A percentile compares a stretch with the other conserved stretches of the same genome.
These are phyloP conservation scores for Stagonosporopsis chrysanthemi DNA, from an alignment of 2,329 filamentous ascomycete species.

Conservation along the genomic window DNA sequence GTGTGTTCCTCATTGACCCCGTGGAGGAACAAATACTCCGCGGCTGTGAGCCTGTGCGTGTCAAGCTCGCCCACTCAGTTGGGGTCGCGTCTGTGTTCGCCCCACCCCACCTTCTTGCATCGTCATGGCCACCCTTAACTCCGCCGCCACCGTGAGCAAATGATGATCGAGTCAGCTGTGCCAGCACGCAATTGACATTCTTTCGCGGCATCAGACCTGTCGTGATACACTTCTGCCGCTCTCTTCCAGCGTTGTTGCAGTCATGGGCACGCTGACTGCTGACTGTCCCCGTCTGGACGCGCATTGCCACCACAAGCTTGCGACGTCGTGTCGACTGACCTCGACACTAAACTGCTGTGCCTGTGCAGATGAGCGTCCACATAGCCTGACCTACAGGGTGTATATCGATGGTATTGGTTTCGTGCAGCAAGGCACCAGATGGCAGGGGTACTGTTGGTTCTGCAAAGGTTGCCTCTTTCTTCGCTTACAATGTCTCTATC, in stretches of 20 bases:
- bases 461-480: slow-evolving; percentile 51
- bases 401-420: slow-evolving; percentile 62
- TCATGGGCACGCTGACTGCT: slow-evolving; percentile 53
- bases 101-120: slow-evolving; percentile 12
- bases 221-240: background rate
- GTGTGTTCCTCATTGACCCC: too few species aligned
- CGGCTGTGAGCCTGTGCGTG: background rate
- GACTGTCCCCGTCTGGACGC: slow-evolving; percentile 45
- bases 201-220: background rate
- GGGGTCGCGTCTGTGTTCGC: too few species aligned
- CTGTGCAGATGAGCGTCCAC: slow-evolving; percentile 51
- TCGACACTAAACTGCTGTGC: slow-evolving; percentile 52
- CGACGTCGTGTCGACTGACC: slow-evolving; percentile 53
- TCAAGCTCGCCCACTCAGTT: background rate
- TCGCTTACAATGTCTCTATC: background rate
- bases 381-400: slow-evolving; percentile 54
- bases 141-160: slow-evolving; percentile 8
- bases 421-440: slow-evolving; percentile 56
- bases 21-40: background rate
- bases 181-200: background rate
- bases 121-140: slow-evolving; percentile 5
- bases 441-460: slow-evolving; percentile 62
- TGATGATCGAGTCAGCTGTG: background rate
- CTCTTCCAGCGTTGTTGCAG: background rate
- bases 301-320: slow-evolving; percentile 53